Percentiles rank a stretch among this genome's conserved stretches.
phyloP scores from a whole-genome alignment of 148 eudicot genomes.

The Camellia lanceoleosa region DNA sequence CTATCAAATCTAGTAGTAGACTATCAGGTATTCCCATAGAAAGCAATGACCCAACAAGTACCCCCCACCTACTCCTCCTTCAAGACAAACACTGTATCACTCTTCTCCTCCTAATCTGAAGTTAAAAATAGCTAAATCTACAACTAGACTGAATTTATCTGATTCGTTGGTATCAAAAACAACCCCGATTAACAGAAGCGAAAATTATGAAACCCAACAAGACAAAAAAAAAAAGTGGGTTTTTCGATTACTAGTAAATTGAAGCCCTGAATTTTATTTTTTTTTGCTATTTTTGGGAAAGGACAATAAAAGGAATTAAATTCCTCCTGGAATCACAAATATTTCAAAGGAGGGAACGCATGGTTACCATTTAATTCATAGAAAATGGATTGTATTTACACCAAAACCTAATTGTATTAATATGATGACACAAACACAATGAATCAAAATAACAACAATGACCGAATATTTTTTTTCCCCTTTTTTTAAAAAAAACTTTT shows the following conservation, averaged over 20 bases:
- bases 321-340: conserved; percentile 32
- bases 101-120: conserved; percentile 18
- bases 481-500: neutral
- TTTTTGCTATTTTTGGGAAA: neutral
- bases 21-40: conserved; percentile 72
- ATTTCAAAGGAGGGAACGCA: conserved; percentile 28
- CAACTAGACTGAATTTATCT: conserved; percentile 16
- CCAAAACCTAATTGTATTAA: too few relatives aligned
- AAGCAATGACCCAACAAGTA: conserved; percentile 32
- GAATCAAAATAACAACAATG: conserved; percentile 15
- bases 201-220: conserved; percentile 39
- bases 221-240: conserved; percentile 49
- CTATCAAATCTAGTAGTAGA: conserved; percentile 53
- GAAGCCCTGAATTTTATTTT: neutral
- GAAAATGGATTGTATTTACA: conserved; percentile 25
- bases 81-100: conserved; percentile 1
- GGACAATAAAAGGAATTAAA: conserved; percentile 11
- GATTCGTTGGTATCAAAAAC: conserved; percentile 25
- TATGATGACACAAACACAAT: conserved; percentile 15
- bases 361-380: conserved; percentile 19
- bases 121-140: neutral
- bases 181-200: conserved; percentile 24
- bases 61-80: too few relatives aligned
- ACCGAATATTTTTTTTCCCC: neutral
- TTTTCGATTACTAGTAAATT: neutral